Base-by-base conservation (phyloP, 192 early-diverging fungal species). In the Entomortierella beljakovae region DNA sequence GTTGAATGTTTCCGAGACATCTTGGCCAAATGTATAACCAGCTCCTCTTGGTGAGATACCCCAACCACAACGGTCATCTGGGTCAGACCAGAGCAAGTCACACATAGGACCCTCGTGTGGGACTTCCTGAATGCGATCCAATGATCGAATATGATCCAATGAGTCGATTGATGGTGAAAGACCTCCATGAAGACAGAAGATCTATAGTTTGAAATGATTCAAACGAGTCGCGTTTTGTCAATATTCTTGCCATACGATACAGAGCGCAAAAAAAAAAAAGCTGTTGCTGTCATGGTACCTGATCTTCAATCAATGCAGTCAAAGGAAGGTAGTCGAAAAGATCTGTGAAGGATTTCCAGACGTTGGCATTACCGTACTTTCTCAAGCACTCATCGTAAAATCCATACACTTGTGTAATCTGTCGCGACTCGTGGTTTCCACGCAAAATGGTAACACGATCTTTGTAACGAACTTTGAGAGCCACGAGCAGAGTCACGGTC, bases 331-430 rank as follows among this genome's bases (percentile, higher is more conserved):
- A 99, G 84, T 99, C 97, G 83, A 99, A 99, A 48, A 99, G 87
- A 65, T 99, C 96, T 49, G 96, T 98, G 77, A 97, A 99, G 74
- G 92, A 90, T 82, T 96, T 93, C 97, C 97, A 99, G 25, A 99
- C 98, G 83, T 97, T 96, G 48, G 97, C 95, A 60, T 93, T 95
- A 48, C 98, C 98, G 81, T 98, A 99, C 81, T 99, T 99, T 60
- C 96, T 91, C 73, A 99, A 74, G 70, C 97, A 98, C 86, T 99
- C 98, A 85, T 98, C 97, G 80, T 99, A 99, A 84, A 99, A 99
- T 49, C 97, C 97, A 81, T 99, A 99, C 11, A 98, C 96, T 86
- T 99, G 97, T 3, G 98, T 99, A 63, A 99, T 99, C 87, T 99
- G 97, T 29, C 98, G 89, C 67, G 92, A 94, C 88, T 99, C 98